Base-by-base conservation (phyloP, 2,329 filamentous ascomycete genomes). In the Microsporum ferrugineum region DNA sequence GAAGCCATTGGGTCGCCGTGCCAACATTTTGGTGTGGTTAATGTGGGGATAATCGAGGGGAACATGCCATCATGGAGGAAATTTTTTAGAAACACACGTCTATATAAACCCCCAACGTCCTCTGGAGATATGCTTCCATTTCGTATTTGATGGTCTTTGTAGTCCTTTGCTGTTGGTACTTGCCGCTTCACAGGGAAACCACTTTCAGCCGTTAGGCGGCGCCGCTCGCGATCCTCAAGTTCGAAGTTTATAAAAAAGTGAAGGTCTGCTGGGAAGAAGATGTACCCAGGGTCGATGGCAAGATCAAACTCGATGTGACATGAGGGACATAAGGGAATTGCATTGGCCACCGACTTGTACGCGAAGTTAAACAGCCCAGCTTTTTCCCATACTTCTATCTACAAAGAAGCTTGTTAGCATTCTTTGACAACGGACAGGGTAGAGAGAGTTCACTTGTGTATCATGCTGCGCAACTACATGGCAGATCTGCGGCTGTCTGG, bases 361-460 rank as follows among this genome's bases (percentile, higher is more conserved):
- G 47, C 23, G 47, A 53, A 53, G 31, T 53, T 53, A 23, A 53
- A 53, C n/a, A 53, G 47, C 47, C 47, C 47, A 53, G 47, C 47
- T 23, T 23, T 23, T 53, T 53, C 47, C 47, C 47, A 53, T 23
- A 43, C 1, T 43, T 43, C 39, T 43, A 43, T 43, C 39, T 43
- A 43, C 39, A 43, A 43, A 43, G 39, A 43, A 43, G 39, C 39
- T 43, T 43, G 47, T 53, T 53, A 53, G 47, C 47, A 53, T 12
- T 53, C 47, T 53, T 53, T 17, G 47, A 53, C 14, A 53, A 53
- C 47, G n/a, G 47, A 53, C 47, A 53, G 47, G 31, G n/a, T 53
- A 34, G 47, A 53, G 47, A 53, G 47, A 53, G 31, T 14, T 34
- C 47, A 53, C 47, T 23, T 53, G 47, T 53, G 47, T 53, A 17